These are phyloP conservation scores for Coelastrella sp. DNA, from an alignment of 139 green algal species.

Conservation along the genomic window DNA sequence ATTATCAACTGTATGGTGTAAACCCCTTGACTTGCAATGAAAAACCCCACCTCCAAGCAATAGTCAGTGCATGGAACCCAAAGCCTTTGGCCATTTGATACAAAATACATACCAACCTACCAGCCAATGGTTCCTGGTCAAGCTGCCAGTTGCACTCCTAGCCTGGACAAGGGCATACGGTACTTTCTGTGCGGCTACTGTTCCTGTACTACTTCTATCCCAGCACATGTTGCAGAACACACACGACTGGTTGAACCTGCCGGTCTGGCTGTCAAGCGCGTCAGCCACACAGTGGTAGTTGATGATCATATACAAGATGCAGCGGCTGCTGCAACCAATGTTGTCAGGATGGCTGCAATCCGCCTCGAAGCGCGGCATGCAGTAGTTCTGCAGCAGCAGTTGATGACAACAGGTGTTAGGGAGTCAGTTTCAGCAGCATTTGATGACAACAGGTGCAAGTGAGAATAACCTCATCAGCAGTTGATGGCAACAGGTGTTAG, in stretches of 20 bases:
- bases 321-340: background rate
- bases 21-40: no score
- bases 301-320: slow-evolving; percentile 29
- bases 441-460: background rate
- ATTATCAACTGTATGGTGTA: no score
- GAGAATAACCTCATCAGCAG: no score
- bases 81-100: background rate
- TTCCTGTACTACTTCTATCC: background rate
- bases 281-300: slow-evolving; percentile 25
- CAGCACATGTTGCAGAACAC: slow-evolving; percentile 40
- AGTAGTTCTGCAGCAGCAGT: slow-evolving; percentile 18
- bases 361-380: slow-evolving; percentile 22
- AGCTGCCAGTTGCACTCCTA: background rate
- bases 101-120: background rate
- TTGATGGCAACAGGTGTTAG: no score
- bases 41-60: background rate
- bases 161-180: slow-evolving; percentile 29
- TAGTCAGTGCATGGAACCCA: background rate
- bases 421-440: background rate
- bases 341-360: slow-evolving; percentile 33
- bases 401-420: background rate
- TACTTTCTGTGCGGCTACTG: background rate
- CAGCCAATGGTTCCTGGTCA: slow-evolving; percentile 30
- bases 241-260: slow-evolving; percentile 2
- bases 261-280: background rate